These are phyloP conservation scores for Trichaptum fuscoviolaceum DNA, from an alignment of 768 basidiomycete species.

Conservation along the genomic window DNA sequence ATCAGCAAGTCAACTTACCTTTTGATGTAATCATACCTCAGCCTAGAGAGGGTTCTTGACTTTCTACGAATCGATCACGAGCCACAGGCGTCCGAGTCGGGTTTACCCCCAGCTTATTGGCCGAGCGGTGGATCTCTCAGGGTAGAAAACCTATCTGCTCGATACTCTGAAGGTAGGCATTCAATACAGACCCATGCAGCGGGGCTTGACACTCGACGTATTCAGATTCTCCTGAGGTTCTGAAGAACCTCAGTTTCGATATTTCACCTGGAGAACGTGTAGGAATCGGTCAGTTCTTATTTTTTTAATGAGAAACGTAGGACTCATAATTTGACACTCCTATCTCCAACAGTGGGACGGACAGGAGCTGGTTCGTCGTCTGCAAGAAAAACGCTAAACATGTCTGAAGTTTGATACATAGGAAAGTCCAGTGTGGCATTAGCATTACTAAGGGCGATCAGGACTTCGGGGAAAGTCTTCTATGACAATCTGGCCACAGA, in stretches of 20 bases:
- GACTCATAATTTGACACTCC: background rate
- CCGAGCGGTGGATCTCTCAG: slow-evolving; percentile 32
- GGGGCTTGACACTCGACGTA: background rate
- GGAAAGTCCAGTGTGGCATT: slow-evolving; percentile 30
- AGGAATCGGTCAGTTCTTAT: slow-evolving; percentile 30
- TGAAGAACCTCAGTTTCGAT: slow-evolving; percentile 13
- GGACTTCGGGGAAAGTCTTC: slow-evolving; percentile 48
- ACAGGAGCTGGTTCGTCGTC: background rate
- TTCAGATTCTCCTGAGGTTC: background rate
- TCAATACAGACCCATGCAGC: background rate
- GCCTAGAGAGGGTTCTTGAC: slow-evolving; percentile 28
- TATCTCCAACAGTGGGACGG: background rate
- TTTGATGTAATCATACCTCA: slow-evolving; percentile 25
- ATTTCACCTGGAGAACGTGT: slow-evolving; percentile 27
- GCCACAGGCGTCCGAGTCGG: slow-evolving; percentile 19
- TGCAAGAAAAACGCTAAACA: slow-evolving; percentile 17
- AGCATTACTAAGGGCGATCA: slow-evolving; percentile 52
- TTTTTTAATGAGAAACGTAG: slow-evolving; percentile 10
- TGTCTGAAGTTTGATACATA: slow-evolving; percentile 32
- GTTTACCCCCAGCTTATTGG: slow-evolving; percentile 37
- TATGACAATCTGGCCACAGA: slow-evolving; percentile 49
- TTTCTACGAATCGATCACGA: slow-evolving; percentile 36
- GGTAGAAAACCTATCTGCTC: slow-evolving; percentile 32
- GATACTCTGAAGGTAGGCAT: slow-evolving; percentile 17
- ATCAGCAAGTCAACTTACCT: no score